Base-by-base conservation (phyloP, 257 asterid species). In the Paraleonurus japonicus region DNA sequence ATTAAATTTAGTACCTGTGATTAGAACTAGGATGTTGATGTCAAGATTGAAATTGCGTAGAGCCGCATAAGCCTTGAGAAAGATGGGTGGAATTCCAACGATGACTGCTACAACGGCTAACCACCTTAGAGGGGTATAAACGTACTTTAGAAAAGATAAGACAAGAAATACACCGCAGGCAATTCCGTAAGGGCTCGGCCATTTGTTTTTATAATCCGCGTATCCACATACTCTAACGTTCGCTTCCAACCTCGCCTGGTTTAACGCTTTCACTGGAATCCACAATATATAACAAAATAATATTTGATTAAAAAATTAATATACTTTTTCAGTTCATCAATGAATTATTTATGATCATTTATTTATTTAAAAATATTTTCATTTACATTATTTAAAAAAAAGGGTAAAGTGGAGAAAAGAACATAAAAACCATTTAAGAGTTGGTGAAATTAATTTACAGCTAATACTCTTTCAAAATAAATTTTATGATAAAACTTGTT, bases 181-280 rank as follows among this genome's bases (percentile, higher is more conserved):
- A 53, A 93, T 33, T 15, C 94, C 84, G 47, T 79, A 93, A 7
- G 90, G 92, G 54, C 86, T 90, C 2, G 98, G 96, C 94, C 93
- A 90, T 79, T 80, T 90, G 74, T 83, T 84, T 74, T 80, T 61
- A 66, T 66, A 81, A 51, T 51, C 81, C 10, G 65, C 73, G 35
- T 26, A 65, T 10, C 96, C 97, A 0, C 78, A 27, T 6, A 71
- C 81, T 64, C 85, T 78, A 0, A 90, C 26, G 23, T 83, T 87
- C 1, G 98, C 97, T 67, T 93, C 98, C 61, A 93, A 19, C 19
- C 94, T 82, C 33, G 94, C 96, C 62, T 80, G 79, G 70, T 93
- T 93, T 43, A 93, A 76, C 17, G 92, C 96, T 76, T 85, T 89
- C 41, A 82, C 98, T 93, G 87, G 55, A 51, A 70, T 45, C 4